Percentiles rank a stretch among this genome's conserved stretches.
Conservation (phyloP, 1,284 basidiomycete genomes). For the Ceratobasidium sp. region DNA sequence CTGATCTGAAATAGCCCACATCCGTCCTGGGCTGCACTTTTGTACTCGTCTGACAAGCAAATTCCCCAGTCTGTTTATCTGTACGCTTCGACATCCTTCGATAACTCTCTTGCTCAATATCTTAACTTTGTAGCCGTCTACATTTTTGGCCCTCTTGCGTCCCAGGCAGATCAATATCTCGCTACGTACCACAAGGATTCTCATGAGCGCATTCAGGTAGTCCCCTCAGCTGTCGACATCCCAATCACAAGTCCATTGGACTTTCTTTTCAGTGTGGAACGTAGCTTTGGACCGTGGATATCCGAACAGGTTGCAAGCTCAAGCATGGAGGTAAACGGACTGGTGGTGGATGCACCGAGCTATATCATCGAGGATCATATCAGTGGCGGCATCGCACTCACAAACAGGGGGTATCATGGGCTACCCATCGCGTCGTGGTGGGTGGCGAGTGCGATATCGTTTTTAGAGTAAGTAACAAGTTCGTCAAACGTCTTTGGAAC, state of each 20-base stretch:
- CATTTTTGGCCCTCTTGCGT: background rate
- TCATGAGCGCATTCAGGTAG: background rate
- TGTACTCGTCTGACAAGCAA: background rate
- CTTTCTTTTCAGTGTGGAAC: background rate
- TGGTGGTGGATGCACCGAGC: background rate
- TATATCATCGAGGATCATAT: constrained; percentile 33
- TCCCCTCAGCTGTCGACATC: background rate
- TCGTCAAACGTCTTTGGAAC: background rate
- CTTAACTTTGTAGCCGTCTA: background rate
- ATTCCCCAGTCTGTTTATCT: background rate
- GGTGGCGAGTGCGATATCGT: constrained; percentile 4
- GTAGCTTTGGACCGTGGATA: constrained; percentile 20
- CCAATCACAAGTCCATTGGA: background rate
- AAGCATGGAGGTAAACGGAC: constrained; percentile 3
- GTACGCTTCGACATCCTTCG: background rate
- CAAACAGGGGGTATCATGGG: background rate
- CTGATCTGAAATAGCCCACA: background rate
- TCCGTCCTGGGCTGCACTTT: background rate
- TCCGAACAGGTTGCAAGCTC: background rate
- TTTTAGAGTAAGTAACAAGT: constrained; percentile 5
- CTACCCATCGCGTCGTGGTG: constrained; percentile 29
- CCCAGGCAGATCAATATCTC: background rate
- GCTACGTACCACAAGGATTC: background rate
- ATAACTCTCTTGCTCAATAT: background rate
- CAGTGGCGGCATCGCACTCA: constrained; percentile 18